Evolutionary conservation across 2,329 filamentous ascomycete species (phyloP), one percentile per base, ranked within the genome.

Genomic region (Alternaria postmessia): DNA sequence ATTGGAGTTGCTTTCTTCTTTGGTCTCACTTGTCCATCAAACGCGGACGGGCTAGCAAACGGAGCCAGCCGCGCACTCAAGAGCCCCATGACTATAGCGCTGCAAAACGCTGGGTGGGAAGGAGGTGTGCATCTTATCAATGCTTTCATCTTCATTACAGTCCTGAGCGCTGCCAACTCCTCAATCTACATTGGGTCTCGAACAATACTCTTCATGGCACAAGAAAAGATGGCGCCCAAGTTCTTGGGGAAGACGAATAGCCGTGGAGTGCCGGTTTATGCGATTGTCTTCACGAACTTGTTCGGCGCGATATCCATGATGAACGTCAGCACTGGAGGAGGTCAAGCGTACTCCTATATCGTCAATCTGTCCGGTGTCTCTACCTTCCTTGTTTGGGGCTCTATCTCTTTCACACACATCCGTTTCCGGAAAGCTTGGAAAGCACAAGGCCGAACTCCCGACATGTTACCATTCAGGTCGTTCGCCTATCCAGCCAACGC

Each of bases 171-270:
- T 2, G 74, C 71, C 67, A 94, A 94, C 78, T 88, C 87, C 53
- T 91, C 89, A 8, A 90, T 94, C 62, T 94, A 93, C 75, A 91
- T 94, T 66, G 88, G 88, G 44, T 91, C 89, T 3, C 86, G 91
- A 22, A 93, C 91, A 0, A 79, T 94, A 1, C 80, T 93, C 0
- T 93, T 88, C 80, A 91, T 94, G 87, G 90, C 90, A 0, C 88
- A 91, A 68, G 87, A 88, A 44, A 83, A 86, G 47, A 92, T 91
- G 75, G 91, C 91, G 0, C 91, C 91, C 0, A 80, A 78, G 20
- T 85, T 94, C 68, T 81, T 94, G 2, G 89, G 89, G 42, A 87
- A 85, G 75, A 92, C 91, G 2, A 87, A 90, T 74, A 81, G 80
- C 24, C 83, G 86, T 14, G 91, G 91, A 26, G 84, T 86, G 0